A percentile compares a stretch with the other conserved stretches of the same genome.
Evolutionary conservation across 441 rosid species (phyloP).

Genomic region (Populus tomentosa): DNA sequence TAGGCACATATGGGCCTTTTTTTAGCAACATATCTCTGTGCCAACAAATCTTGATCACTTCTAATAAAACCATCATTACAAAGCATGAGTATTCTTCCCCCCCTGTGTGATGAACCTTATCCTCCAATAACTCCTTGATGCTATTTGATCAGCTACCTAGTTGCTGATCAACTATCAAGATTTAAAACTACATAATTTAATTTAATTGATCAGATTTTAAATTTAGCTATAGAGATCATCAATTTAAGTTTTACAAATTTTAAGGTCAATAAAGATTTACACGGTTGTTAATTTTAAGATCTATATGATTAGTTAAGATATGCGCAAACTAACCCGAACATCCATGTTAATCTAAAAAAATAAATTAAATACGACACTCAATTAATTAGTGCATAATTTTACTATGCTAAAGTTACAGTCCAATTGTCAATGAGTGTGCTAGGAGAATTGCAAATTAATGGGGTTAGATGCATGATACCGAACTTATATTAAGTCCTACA

Average conservation of each 20-base stretch:
- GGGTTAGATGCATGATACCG: constrained; percentile 12
- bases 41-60: neutral
- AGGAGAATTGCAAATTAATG: constrained; percentile 3
- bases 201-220: no score
- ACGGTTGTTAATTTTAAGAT: no score
- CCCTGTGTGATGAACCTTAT: neutral
- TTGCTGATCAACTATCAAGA: neutral
- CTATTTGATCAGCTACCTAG: neutral
- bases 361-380: neutral
- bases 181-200: no score
- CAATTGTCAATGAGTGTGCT: constrained; percentile 3
- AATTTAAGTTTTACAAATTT: no score
- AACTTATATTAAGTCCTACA: constrained; percentile 1
- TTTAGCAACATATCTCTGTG: neutral
- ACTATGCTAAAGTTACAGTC: neutral
- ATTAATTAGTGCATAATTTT: neutral
- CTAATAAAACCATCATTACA: neutral
- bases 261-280: no score
- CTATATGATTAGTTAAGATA: no score
- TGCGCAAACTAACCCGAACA: no score
- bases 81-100: neutral
- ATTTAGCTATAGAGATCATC: no score
- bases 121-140: neutral
- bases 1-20: neutral
- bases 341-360: no score